Percentiles rank a stretch among this genome's conserved stretches.
phyloP scores from a whole-genome alignment of 1,284 basidiomycete genomes.

The Tilletia indica region DNA sequence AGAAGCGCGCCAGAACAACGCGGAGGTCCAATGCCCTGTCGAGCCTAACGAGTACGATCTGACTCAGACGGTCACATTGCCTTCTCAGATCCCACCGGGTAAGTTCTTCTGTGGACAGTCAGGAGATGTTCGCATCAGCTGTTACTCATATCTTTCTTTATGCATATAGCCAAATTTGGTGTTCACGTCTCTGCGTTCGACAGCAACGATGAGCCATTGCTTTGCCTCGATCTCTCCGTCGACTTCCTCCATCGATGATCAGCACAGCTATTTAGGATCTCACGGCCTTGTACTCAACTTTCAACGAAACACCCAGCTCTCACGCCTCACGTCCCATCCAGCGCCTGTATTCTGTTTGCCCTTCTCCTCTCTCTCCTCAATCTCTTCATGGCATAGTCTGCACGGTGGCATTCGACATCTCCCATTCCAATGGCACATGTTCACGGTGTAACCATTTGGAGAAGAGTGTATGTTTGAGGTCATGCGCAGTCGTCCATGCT shows the following conservation, averaged over 20 bases:
- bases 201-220: slow-evolving; percentile 71
- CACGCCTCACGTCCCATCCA: too few relatives aligned
- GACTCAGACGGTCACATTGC: slow-evolving; percentile 47
- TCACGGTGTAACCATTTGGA: too few relatives aligned
- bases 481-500: too few relatives aligned
- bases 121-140: slow-evolving; percentile 72
- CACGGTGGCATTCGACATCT: too few relatives aligned
- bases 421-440: too few relatives aligned
- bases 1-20: slow-evolving; percentile 42
- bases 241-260: slow-evolving; percentile 55
- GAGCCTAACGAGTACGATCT: slow-evolving; percentile 46
- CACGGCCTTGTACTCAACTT: too few relatives aligned
- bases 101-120: slow-evolving; percentile 12
- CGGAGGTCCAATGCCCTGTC: slow-evolving; percentile 49
- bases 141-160: background rate
- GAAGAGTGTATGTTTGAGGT: too few relatives aligned
- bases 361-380: too few relatives aligned
- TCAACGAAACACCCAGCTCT: too few relatives aligned
- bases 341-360: too few relatives aligned
- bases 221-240: slow-evolving; percentile 75
- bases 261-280: too few relatives aligned
- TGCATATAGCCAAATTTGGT: slow-evolving; percentile 73
- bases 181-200: slow-evolving; percentile 74
- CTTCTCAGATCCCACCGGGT: slow-evolving; percentile 50
- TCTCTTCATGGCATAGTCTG: too few relatives aligned